phyloP scores from a whole-genome alignment of 2,329 filamentous ascomycete species.

The Clonostachys rhizophaga region DNA sequence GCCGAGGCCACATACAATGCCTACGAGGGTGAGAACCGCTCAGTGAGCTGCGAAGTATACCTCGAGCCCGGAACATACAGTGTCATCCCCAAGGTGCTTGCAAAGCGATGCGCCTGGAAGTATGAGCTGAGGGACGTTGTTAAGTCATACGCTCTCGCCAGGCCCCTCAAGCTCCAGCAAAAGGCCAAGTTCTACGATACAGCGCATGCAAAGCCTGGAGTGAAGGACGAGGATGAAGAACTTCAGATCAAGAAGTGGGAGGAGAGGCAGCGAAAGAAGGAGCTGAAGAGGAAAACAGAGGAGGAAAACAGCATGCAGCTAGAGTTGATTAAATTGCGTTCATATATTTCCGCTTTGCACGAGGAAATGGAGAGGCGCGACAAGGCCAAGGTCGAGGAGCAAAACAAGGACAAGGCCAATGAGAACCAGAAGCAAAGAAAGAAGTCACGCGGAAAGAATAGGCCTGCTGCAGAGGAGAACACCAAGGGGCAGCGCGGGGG shows the following conservation, averaged over 20 bases:
- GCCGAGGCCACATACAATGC: neutral
- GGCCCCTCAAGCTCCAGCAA: slow-evolving; percentile 60
- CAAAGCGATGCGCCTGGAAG: slow-evolving; percentile 33
- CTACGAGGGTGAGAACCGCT: slow-evolving; percentile 14
- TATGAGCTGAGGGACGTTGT: slow-evolving; percentile 57
- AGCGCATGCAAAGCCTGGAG: slow-evolving; percentile 54
- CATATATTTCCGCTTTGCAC: slow-evolving; percentile 5
- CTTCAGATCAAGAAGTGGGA: slow-evolving; percentile 17
- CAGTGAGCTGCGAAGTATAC: slow-evolving; percentile 67
- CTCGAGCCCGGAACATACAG: slow-evolving; percentile 65
- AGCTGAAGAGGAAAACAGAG: slow-evolving; percentile 9
- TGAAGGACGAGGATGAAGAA: slow-evolving; percentile 40
- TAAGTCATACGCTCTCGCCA: slow-evolving; percentile 30
- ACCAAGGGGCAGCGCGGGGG: no score
- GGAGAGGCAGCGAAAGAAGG: slow-evolving; percentile 15
- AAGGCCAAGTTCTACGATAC: slow-evolving; percentile 57
- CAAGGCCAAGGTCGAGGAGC: no score
- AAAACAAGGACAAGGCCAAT: no score
- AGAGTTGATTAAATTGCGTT: slow-evolving; percentile 15
- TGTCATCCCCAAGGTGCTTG: slow-evolving; percentile 65
- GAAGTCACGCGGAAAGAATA: no score
- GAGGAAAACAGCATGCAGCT: slow-evolving; percentile 7
- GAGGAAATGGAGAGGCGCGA: no score
- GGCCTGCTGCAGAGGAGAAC: no score
- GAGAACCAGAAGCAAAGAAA: no score